Evolutionary conservation across 192 early-diverging fungal genomes (phyloP).

Genomic region (Hyaloraphidium curvatum): DNA sequence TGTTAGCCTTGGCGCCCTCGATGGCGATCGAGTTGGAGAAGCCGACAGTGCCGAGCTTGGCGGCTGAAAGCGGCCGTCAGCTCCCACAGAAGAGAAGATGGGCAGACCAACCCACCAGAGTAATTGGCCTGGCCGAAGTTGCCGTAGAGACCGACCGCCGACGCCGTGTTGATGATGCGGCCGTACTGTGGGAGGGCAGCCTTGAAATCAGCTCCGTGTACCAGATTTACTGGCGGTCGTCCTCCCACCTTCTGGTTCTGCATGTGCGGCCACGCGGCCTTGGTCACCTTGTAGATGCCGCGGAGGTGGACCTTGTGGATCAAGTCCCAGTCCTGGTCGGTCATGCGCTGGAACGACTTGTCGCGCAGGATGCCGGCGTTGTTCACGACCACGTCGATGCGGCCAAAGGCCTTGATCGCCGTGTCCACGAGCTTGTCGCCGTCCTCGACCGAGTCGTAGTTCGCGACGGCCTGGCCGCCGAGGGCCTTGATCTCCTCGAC

Average conservation of each 20-base stretch:
- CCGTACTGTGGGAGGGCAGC: slow-evolving; percentile 89
- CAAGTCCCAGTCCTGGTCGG: slow-evolving; percentile 88
- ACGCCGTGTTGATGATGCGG: slow-evolving; percentile 83
- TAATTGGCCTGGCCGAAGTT: slow-evolving; percentile 96
- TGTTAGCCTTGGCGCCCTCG: slow-evolving; percentile 80
- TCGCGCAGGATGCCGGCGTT: slow-evolving; percentile 96
- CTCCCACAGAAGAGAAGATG: no score
- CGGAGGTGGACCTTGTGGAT: slow-evolving; percentile 82
- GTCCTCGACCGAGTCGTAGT: slow-evolving; percentile 83
- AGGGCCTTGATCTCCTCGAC: slow-evolving; percentile 57
- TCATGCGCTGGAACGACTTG: slow-evolving; percentile 78
- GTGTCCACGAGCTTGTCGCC: slow-evolving; percentile 86
- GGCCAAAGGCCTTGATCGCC: slow-evolving; percentile 2
- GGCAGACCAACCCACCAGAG: no score
- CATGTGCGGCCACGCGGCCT: slow-evolving; percentile 27
- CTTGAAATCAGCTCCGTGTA: slow-evolving; percentile 48
- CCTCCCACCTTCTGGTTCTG: not conserved
- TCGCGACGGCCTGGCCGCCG: slow-evolving; percentile 80
- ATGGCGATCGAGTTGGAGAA: slow-evolving; percentile 3
- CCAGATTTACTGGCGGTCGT: not conserved
- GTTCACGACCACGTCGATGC: slow-evolving; percentile 59
- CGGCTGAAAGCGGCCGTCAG: no score
- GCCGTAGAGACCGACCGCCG: slow-evolving; percentile 77
- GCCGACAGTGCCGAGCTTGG: no score
- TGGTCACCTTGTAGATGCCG: slow-evolving; percentile 88